Evolutionary conservation across 192 early-diverging fungal species (phyloP).

Genomic region (Kappamyces sp.): DNA sequence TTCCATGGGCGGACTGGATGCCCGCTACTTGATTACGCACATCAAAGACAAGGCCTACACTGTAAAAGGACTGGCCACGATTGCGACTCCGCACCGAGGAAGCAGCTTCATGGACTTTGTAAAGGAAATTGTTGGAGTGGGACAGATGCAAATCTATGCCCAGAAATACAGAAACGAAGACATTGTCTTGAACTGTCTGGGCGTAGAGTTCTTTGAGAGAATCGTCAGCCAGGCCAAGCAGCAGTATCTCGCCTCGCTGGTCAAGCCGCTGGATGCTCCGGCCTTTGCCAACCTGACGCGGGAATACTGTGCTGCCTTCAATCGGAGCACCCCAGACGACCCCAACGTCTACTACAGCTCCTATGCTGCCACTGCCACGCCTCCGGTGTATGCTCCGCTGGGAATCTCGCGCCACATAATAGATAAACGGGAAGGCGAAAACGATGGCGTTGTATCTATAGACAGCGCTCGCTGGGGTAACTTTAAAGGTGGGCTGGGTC

Average conservation of each 20-base stretch:
- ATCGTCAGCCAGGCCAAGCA: not conserved
- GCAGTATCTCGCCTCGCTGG: not conserved
- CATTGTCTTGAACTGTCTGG: conserved; percentile 22
- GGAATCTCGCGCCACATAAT: conserved; percentile 76
- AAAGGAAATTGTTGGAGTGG: conserved; percentile 77
- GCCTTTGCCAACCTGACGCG: conserved; percentile 89
- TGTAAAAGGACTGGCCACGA: conserved; percentile 78
- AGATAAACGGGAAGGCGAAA: conserved; percentile 70
- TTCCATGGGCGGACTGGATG: conserved; percentile 95
- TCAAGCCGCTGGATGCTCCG: conserved; percentile 65
- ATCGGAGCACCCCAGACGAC: conserved; percentile 76
- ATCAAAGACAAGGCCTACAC: conserved; percentile 57
- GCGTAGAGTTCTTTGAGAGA: conserved; percentile 10
- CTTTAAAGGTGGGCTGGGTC: conserved; percentile 73
- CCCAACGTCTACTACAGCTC: conserved; percentile 71
- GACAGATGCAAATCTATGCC: conserved; percentile 39
- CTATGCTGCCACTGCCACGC: conserved; percentile 49
- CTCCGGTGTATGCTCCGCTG: conserved; percentile 65
- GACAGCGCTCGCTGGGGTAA: conserved; percentile 82
- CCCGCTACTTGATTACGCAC: conserved; percentile 84
- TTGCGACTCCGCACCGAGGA: conserved; percentile 92
- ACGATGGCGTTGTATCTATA: conserved; percentile 87
- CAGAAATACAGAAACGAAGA: conserved; percentile 28
- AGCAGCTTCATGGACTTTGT: conserved; percentile 93
- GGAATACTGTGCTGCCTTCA: conserved; percentile 81